phyloP scores from a whole-genome alignment of 148 eudicot species.

The Amaranthus cruentus region DNA sequence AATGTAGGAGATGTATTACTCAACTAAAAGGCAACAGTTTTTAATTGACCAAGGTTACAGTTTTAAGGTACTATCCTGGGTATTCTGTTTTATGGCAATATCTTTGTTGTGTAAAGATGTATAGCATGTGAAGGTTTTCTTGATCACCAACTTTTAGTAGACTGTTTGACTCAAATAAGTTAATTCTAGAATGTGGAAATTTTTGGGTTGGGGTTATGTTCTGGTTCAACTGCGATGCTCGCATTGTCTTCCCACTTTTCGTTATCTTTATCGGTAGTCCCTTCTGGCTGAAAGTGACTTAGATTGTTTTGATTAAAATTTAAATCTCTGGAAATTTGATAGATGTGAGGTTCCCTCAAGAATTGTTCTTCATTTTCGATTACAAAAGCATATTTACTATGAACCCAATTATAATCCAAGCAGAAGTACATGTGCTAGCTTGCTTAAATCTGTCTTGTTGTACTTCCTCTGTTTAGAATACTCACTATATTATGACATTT shows the following conservation, averaged over 20 bases:
- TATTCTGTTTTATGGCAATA: not conserved
- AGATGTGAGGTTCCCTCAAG: no score
- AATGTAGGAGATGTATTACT: conserved; percentile 96
- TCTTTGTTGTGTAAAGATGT: not conserved
- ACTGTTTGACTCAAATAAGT: not conserved
- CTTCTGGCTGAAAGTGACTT: not conserved
- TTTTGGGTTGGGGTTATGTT: not conserved
- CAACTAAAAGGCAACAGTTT: conserved; percentile 97
- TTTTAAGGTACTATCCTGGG: conserved; percentile 59
- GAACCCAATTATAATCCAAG: no score
- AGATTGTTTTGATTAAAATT: no score
- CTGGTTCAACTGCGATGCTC: not conserved
- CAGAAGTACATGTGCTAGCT: no score
- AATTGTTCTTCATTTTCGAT: no score
- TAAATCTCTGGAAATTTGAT: no score
- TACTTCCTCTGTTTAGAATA: no score
- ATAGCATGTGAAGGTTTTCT: not conserved
- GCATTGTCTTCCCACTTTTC: not conserved
- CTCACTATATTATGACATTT: no score
- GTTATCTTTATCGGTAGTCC: not conserved
- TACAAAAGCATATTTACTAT: no score
- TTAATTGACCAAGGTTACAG: conserved; percentile 98
- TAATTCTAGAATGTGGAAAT: not conserved
- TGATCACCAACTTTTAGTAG: not conserved
- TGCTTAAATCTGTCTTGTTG: no score